Evolutionary conservation across 1,139 yeast genomes (phyloP).

Genomic region (Pichia sp.): DNA sequence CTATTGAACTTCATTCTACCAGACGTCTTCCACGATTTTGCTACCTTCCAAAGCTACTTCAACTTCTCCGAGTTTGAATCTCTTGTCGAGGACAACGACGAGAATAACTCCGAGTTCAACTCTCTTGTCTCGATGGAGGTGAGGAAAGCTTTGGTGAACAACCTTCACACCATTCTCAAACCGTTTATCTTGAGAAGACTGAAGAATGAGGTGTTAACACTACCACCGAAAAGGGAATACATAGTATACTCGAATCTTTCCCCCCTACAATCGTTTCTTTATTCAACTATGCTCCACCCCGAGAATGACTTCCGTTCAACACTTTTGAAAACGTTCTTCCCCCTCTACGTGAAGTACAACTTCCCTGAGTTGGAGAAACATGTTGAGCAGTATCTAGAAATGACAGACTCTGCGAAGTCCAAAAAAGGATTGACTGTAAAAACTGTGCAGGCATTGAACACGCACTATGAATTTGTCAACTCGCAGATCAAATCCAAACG

Average conservation of each 20-base stretch:
- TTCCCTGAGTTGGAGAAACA: constrained; percentile 24
- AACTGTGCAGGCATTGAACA: constrained; percentile 8
- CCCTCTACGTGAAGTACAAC: constrained; percentile 41
- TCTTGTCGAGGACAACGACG: constrained; percentile 33
- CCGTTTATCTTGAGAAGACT: constrained; percentile 83
- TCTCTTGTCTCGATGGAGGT: constrained; percentile 56
- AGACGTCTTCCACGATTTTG: constrained; percentile 86
- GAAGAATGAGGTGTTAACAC: constrained; percentile 64
- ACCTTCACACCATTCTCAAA: constrained; percentile 79
- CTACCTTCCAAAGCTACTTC: constrained; percentile 89
- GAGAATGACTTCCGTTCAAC: constrained; percentile 9
- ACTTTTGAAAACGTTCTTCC: constrained; percentile 38
- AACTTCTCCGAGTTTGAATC: constrained; percentile 60
- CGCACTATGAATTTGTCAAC: constrained; percentile 27
- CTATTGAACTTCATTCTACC: constrained; percentile 84
- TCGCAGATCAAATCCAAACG: constrained; percentile 35
- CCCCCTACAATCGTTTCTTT: constrained; percentile 41
- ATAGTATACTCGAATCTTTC: constrained; percentile 70
- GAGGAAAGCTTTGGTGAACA: constrained; percentile 59
- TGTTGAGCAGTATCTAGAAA: constrained; percentile 3
- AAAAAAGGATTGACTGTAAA: not conserved
- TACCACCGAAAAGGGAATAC: constrained; percentile 90
- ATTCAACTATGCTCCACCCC: constrained; percentile 10
- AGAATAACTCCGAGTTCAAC: constrained; percentile 34
- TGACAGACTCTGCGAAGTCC: not conserved